phyloP scores from a whole-genome alignment of 2,329 filamentous ascomycete species.

The Ceratocystis variospora region DNA sequence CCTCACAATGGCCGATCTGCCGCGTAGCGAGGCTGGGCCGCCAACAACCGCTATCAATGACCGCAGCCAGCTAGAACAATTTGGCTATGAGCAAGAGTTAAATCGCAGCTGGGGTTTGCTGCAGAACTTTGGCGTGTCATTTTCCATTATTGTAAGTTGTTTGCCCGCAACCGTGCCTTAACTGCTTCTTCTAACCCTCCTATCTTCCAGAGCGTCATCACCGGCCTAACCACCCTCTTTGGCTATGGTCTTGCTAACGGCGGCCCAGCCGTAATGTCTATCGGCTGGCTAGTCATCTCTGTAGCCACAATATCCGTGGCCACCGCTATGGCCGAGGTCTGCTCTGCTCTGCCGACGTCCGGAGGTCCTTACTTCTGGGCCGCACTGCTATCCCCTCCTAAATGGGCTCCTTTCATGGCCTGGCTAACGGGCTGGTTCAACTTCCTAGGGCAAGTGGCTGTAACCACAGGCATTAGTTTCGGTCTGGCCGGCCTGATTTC shows the following conservation, averaged over 20 bases:
- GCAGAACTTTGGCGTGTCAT: slow-evolving; percentile 49
- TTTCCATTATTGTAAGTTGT: slow-evolving; percentile 42
- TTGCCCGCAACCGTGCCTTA: neutral
- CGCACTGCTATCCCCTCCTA: slow-evolving; percentile 38
- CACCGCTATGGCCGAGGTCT: slow-evolving; percentile 44
- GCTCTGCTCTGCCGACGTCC: slow-evolving; percentile 43
- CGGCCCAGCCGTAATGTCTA: slow-evolving; percentile 41
- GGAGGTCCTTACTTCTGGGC: slow-evolving; percentile 50
- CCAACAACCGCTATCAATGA: slow-evolving; percentile 28
- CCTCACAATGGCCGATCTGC: slow-evolving; percentile 1
- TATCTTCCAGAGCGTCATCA: slow-evolving; percentile 38
- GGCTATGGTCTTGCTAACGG: slow-evolving; percentile 42
- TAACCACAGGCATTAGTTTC: slow-evolving; percentile 32
- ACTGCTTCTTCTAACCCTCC: neutral
- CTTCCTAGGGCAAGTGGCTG: slow-evolving; percentile 31
- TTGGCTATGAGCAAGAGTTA: slow-evolving; percentile 37
- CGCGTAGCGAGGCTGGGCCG: slow-evolving; percentile 13
- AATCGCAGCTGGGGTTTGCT: slow-evolving; percentile 43
- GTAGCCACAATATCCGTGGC: slow-evolving; percentile 34
- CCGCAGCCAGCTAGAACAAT: slow-evolving; percentile 37
- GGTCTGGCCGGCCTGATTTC: slow-evolving; percentile 29
- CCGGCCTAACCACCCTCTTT: slow-evolving; percentile 45
- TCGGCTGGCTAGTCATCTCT: slow-evolving; percentile 39
- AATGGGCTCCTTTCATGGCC: slow-evolving; percentile 19
- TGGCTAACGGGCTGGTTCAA: slow-evolving; percentile 32